Conservation (phyloP, 495 filamentous ascomycete species). For the Hypoxylon fragiforme region DNA sequence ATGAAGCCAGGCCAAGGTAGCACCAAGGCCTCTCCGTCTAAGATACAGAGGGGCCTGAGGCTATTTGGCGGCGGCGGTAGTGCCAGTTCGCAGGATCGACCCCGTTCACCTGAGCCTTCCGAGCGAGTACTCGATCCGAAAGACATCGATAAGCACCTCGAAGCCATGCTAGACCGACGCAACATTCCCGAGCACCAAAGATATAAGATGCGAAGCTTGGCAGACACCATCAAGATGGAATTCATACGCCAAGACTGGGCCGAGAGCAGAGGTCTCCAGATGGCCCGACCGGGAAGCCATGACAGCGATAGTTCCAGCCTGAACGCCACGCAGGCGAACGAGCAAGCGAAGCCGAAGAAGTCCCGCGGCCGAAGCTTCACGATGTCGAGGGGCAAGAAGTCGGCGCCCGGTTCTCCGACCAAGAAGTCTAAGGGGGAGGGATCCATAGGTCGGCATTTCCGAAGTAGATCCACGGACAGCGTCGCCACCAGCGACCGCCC, state of each 20-base stretch:
- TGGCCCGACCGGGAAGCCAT: slow-evolving; percentile 40
- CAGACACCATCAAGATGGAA: slow-evolving; percentile 88
- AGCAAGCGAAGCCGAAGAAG: slow-evolving; percentile 61
- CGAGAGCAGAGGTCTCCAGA: slow-evolving; percentile 55
- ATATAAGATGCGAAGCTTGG: slow-evolving; percentile 88
- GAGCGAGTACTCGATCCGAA: slow-evolving; percentile 47
- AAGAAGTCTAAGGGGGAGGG: slow-evolving; percentile 59
- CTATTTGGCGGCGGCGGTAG: slow-evolving; percentile 51
- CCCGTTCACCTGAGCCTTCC: slow-evolving; percentile 33
- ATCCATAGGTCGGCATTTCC: slow-evolving; percentile 53
- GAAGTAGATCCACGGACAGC: slow-evolving; percentile 56
- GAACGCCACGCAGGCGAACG: slow-evolving; percentile 33
- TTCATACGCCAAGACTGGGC: slow-evolving; percentile 88
- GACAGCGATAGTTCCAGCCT: slow-evolving; percentile 37
- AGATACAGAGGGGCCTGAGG: slow-evolving; percentile 32
- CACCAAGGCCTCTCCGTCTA: slow-evolving; percentile 40
- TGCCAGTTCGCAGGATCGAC: slow-evolving; percentile 41
- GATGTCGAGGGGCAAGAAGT: slow-evolving; percentile 58
- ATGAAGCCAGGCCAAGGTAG: slow-evolving; percentile 38
- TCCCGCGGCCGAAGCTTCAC: slow-evolving; percentile 79
- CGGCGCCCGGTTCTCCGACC: slow-evolving; percentile 45
- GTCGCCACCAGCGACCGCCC: slow-evolving; percentile 47
- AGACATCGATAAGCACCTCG: slow-evolving; percentile 59
- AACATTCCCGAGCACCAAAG: slow-evolving; percentile 93
- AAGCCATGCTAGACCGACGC: slow-evolving; percentile 74